Evolutionary conservation across 1,284 basidiomycete species (phyloP).

Genomic region (Phellinidium pouzarii): DNA sequence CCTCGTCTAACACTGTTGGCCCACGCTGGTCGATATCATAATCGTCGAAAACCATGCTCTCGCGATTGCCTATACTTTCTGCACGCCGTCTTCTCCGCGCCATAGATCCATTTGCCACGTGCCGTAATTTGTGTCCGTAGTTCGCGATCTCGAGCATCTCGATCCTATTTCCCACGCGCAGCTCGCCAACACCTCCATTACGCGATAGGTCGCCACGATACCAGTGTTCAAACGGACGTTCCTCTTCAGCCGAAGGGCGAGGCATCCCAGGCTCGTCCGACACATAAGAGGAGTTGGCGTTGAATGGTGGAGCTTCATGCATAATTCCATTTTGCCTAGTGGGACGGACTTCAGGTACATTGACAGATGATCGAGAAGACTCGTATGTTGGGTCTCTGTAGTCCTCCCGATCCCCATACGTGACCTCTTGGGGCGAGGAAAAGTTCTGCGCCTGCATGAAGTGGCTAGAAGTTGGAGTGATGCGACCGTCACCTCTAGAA

Average conservation of each 20-base stretch:
- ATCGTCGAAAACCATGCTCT: constrained; percentile 58
- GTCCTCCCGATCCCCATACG: constrained; percentile 3
- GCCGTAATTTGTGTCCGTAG: constrained; percentile 53
- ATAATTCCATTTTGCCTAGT: constrained; percentile 14
- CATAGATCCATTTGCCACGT: constrained; percentile 21
- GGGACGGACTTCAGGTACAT: neutral
- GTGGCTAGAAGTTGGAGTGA: constrained; percentile 7
- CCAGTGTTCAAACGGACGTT: constrained; percentile 76
- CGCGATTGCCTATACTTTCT: constrained; percentile 46
- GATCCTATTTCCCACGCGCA: constrained; percentile 58
- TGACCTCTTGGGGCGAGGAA: neutral
- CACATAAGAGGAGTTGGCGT: constrained; percentile 22
- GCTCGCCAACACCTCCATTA: constrained; percentile 74
- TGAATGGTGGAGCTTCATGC: constrained; percentile 17
- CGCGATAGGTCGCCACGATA: constrained; percentile 73
- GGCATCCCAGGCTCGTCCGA: constrained; percentile 21
- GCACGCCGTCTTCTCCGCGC: constrained; percentile 25
- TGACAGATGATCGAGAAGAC: constrained; percentile 13
- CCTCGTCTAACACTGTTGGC: constrained; percentile 59
- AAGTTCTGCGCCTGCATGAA: neutral
- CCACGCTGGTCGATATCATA: constrained; percentile 41
- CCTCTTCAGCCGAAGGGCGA: constrained; percentile 63
- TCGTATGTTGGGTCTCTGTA: constrained; percentile 7
- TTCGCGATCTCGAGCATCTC: constrained; percentile 81
- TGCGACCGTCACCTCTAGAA: neutral